These are phyloP conservation scores for Chaetomium cochliodes DNA, from an alignment of 495 filamentous ascomycete genomes.

Conservation along the genomic window DNA sequence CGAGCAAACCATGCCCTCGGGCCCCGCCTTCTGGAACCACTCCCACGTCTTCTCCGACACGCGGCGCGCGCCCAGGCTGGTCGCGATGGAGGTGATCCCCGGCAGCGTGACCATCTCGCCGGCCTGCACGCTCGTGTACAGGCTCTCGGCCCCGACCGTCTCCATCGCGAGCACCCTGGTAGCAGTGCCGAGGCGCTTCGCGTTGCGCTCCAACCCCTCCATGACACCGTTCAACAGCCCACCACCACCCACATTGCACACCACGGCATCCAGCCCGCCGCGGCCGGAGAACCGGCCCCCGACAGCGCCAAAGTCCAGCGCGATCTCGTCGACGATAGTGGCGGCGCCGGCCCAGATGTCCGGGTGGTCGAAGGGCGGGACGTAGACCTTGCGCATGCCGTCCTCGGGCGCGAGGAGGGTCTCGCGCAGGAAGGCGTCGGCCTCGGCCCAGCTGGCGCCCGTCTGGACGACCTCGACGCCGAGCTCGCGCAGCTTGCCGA, in stretches of 20 bases:
- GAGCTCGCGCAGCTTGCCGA: slow-evolving; percentile 69
- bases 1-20: slow-evolving; percentile 57
- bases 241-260: slow-evolving; percentile 87
- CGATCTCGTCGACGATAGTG: slow-evolving; percentile 73
- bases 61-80: slow-evolving; percentile 68
- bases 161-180: slow-evolving; percentile 75
- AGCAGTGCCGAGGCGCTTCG: slow-evolving; percentile 28
- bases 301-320: slow-evolving; percentile 34
- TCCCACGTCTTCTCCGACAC: slow-evolving; percentile 73
- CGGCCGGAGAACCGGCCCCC: slow-evolving; percentile 19
- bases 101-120: slow-evolving; percentile 64
- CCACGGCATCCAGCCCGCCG: slow-evolving; percentile 59
- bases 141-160: slow-evolving; percentile 72
- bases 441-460: slow-evolving; percentile 73
- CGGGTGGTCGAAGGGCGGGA: slow-evolving; percentile 85
- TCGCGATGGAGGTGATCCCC: slow-evolving; percentile 79
- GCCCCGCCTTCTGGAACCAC: slow-evolving; percentile 44
- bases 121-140: slow-evolving; percentile 59
- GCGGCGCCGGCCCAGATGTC: slow-evolving; percentile 80
- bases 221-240: slow-evolving; percentile 80
- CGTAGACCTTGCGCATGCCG: slow-evolving; percentile 64
- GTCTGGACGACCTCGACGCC: slow-evolving; percentile 68
- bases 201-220: slow-evolving; percentile 61
- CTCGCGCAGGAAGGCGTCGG: slow-evolving; percentile 68
- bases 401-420: slow-evolving; percentile 51